Evolutionary conservation across 441 rosid species (phyloP).

Genomic region (Aleurites moluccanus): DNA sequence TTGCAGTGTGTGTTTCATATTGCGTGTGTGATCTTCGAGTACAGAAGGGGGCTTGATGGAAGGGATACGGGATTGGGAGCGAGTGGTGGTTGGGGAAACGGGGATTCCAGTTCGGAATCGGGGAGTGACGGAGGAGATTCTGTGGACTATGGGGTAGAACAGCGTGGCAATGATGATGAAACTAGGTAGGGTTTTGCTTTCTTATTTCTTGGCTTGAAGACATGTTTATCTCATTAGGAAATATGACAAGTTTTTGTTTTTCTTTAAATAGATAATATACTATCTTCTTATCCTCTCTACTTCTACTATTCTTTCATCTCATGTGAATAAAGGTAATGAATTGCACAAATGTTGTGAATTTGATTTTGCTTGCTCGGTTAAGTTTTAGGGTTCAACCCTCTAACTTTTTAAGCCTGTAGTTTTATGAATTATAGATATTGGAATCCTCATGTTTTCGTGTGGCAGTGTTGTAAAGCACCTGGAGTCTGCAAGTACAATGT

Average conservation of each 20-base stretch:
- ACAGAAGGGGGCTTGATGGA: constrained; percentile 50
- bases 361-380: constrained; percentile 6
- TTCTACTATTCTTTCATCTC: too few relatives aligned
- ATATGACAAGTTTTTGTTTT: neutral
- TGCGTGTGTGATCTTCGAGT: constrained; percentile 70
- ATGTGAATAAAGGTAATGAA: too few relatives aligned
- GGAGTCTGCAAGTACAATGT: constrained; percentile 84
- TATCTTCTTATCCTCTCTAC: too few relatives aligned
- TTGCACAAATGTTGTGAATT: neutral
- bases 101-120: constrained; percentile 35
- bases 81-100: constrained; percentile 24
- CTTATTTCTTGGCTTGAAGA: neutral
- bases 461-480: constrained; percentile 68
- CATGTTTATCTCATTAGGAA: neutral
- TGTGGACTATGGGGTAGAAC: constrained; percentile 38
- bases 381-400: neutral
- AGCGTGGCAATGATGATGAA: constrained; percentile 37
- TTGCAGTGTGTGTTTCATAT: constrained; percentile 77
- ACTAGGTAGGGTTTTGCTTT: constrained; percentile 38
- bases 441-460: neutral
- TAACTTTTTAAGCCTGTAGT: neutral
- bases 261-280: too few relatives aligned
- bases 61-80: constrained; percentile 20
- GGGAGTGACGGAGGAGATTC: constrained; percentile 48
- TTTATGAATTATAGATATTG: neutral